These are phyloP conservation scores for Gaertneriomyces semiglobifer DNA, from an alignment of 192 early-diverging fungal species.

Conservation along the genomic window DNA sequence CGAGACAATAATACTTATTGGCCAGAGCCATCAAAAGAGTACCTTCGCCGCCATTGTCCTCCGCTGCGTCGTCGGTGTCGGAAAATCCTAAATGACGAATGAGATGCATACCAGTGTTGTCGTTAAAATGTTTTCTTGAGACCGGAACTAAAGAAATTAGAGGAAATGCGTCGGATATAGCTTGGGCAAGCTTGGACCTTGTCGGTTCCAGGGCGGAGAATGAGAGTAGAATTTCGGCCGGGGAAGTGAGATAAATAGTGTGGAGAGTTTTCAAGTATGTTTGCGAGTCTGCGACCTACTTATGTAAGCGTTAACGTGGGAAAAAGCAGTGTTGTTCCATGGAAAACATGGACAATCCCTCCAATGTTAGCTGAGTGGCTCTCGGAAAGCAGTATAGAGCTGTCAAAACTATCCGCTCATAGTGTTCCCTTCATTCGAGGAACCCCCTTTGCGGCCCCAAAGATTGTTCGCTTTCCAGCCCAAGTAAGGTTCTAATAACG, in stretches of 20 bases:
- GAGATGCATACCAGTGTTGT: slow-evolving; percentile 16
- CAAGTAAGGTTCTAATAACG: background rate
- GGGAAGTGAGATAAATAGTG: slow-evolving; percentile 54
- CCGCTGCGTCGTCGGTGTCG: too few relatives aligned
- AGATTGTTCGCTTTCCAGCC: too few relatives aligned
- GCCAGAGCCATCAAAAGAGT: background rate
- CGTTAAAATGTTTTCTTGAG: slow-evolving; percentile 52
- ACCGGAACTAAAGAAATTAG: slow-evolving; percentile 46
- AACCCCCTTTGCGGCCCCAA: too few relatives aligned
- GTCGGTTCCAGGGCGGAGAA: slow-evolving; percentile 46
- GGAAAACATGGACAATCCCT: too few relatives aligned
- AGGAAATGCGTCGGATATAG: slow-evolving; percentile 43
- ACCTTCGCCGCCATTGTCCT: too few relatives aligned
- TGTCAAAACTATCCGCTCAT: too few relatives aligned
- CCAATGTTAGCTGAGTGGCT: too few relatives aligned
- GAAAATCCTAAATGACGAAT: background rate
- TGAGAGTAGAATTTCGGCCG: slow-evolving; percentile 57
- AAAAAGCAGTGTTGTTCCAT: too few relatives aligned
- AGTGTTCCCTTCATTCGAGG: too few relatives aligned
- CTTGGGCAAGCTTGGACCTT: slow-evolving; percentile 51
- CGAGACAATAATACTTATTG: slow-evolving; percentile 52
- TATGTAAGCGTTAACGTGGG: too few relatives aligned
- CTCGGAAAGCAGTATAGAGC: too few relatives aligned
- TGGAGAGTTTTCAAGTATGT: slow-evolving; percentile 62
- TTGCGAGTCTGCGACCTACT: slow-evolving; percentile 60